Evolutionary conservation across 305 asterid species (phyloP), one percentile per base, ranked within the genome.

Genomic region (Solanum hybrid): DNA sequence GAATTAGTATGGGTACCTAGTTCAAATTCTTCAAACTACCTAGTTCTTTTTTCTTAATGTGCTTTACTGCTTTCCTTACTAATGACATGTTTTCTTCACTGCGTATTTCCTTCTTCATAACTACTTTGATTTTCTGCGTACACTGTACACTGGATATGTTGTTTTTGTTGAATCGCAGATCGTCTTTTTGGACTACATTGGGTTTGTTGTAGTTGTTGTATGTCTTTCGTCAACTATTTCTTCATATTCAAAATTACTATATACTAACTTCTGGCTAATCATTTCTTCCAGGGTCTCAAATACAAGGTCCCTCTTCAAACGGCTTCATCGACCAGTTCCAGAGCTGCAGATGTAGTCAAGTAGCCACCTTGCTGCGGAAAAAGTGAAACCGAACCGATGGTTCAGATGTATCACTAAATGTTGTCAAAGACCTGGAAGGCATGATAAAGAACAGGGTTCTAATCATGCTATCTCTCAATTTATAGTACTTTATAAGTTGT

Each of bases 391-490:
- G 73, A 38, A 27, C 38, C 15, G 29, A 38, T 27, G 86, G 31
- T 24, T 38, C 31, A 0, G 86, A 40, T 80, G 86, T 82, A 82
- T 45, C 38, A 42, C 29, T 27, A 45, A 32, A 85, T 56, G 76
- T 85, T 56, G 87, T 85, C 32, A 19, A 31, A 82, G 38, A 60
- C 11, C 32, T 26, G 27, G 72, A 71, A 56, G 45, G 87, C 45
- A 56, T 85, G 87, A 85, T 85, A 85, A 85, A 85, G 87, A 32
- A 66, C 75, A 32, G 75, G 75, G 73, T 56, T 85, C 87, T 85
- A 85, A 31, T 85, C 87, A 56, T 85, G 87, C 12, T 56, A 10
- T 56, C 73, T 56, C 13, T 51, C 31, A 31, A 56, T 85, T 85
- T 56, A 51, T 56, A 60, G 76, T 10, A 31, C 87, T 56, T 56